Percentiles rank a stretch among this genome's conserved stretches.
phyloP scores from a whole-genome alignment of 345 rosid species.

The Turnera subulata region DNA sequence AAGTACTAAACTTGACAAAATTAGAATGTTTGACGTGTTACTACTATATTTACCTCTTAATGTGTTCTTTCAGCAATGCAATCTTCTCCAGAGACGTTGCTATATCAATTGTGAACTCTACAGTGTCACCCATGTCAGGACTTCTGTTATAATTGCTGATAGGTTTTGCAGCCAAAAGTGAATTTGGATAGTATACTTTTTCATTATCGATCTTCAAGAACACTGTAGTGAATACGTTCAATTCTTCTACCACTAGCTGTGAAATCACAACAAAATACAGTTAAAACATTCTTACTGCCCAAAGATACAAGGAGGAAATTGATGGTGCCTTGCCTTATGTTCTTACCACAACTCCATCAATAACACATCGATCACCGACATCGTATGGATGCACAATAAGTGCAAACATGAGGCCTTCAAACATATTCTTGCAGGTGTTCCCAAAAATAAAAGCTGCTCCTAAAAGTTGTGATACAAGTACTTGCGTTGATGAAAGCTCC shows the following conservation, averaged over 20 bases:
- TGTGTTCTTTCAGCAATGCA: conserved; percentile 43
- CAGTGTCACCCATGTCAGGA: conserved; percentile 66
- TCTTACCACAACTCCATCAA: conserved; percentile 63
- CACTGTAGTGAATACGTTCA: conserved; percentile 67
- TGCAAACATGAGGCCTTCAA: conserved; percentile 65
- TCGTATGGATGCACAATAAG: conserved; percentile 84
- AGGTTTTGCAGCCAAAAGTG: conserved; percentile 55
- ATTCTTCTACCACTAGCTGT: conserved; percentile 77
- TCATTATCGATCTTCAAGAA: conserved; percentile 63
- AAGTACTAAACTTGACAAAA: too few relatives aligned
- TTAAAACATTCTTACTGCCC: too few relatives aligned
- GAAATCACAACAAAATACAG: conserved; percentile 2
- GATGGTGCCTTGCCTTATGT: too few relatives aligned
- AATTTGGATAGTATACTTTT: conserved; percentile 71
- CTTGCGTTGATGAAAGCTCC: conserved; percentile 53
- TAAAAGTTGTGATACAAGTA: conserved; percentile 44
- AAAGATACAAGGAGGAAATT: too few relatives aligned
- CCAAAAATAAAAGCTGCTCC: conserved; percentile 58
- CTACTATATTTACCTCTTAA: conserved; percentile 39
- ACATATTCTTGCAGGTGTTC: conserved; percentile 67
- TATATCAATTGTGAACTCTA: conserved; percentile 60
- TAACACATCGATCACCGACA: conserved; percentile 75
- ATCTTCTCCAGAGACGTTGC: conserved; percentile 49
- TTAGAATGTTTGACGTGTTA: too few relatives aligned
- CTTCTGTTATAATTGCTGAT: conserved; percentile 73